Evolutionary conservation across 2,329 filamentous ascomycete species (phyloP), one percentile per base, ranked within the genome.

Genomic region (Alternaria tenuissima): DNA sequence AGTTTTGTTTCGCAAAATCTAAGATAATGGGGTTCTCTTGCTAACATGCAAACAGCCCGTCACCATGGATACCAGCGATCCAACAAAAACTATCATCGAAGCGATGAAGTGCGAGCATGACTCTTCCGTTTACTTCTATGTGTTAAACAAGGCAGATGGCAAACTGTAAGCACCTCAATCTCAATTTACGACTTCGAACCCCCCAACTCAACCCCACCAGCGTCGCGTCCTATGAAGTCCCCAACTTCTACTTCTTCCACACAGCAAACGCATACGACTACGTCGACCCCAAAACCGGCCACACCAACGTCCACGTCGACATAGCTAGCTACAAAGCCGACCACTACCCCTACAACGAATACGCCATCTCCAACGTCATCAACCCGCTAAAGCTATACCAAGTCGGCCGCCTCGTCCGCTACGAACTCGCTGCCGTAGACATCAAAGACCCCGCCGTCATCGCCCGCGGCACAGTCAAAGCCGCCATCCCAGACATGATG

Each of bases 231-330:
- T 52, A 42, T 12, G 24, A 52, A 22, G 14, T 41, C 3, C 32
- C 20, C 4, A 52, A 42, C 24, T 52, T 52, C 39, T 52, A 42
- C 24, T 52, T 52, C 36, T 52, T 52, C 28, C 36, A 39, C 11
- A 52, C 34, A 7, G 49, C 49, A 12, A 52, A 52, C 22, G 49
- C 32, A 5, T 52, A 52, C 49, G 49, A 52, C n/a, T 39, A 39
- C 49, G 22, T 52, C 11, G 34, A 52, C 2, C 49, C 49, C 39
- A 42, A 52, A 14, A 52, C 49, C 0, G 36, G 49, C 2, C n/a
- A 52, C 34, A 41, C 12, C 2, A 52, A 52, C 11, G 39, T 52
- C 20, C 49, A 52, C 18, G 34, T 52, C 12, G 49, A 52, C 22
- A 42, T 52, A 4, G 36, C 34, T 5, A 52, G 49, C 22, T 52